These are phyloP conservation scores for Nyssa sinensis DNA, from an alignment of 148 eudicot genomes.

Conservation along the genomic window DNA sequence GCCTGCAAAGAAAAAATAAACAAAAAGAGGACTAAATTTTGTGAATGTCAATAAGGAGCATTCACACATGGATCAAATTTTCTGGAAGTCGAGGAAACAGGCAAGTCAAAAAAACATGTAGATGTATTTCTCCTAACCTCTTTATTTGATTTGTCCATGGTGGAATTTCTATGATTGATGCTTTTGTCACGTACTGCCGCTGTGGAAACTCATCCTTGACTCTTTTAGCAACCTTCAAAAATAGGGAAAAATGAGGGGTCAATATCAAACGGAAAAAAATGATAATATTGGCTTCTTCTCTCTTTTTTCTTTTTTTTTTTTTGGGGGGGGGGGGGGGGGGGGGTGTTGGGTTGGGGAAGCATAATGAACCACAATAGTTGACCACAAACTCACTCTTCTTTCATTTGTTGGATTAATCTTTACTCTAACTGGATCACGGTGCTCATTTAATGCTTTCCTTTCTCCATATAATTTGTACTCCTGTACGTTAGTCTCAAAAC, in stretches of 20 bases:
- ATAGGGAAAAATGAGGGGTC: slow-evolving; percentile 11
- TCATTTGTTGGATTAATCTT: slow-evolving; percentile 44
- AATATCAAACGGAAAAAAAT: slow-evolving; percentile 9
- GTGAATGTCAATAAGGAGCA: not conserved
- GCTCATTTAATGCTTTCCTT: slow-evolving; percentile 34
- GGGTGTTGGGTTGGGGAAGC: not conserved
- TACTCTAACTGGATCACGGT: slow-evolving; percentile 30
- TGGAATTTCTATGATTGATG: slow-evolving; percentile 29
- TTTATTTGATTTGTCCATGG: slow-evolving; percentile 44
- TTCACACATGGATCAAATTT: not conserved
- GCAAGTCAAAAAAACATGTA: not conserved
- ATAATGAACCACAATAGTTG: not conserved
- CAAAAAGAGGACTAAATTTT: not conserved
- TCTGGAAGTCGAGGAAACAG: not conserved
- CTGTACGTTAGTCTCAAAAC: slow-evolving; percentile 31
- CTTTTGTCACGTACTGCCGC: slow-evolving; percentile 31
- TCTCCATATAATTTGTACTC: slow-evolving; percentile 43
- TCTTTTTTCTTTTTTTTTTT: too few species aligned
- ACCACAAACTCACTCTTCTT: slow-evolving; percentile 35
- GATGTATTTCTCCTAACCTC: slow-evolving; percentile 39
- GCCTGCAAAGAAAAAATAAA: too few species aligned
- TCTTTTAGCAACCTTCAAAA: slow-evolving; percentile 57
- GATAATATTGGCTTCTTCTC: too few species aligned
- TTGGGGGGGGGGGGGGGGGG: too few species aligned
- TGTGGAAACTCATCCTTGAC: slow-evolving; percentile 43